Evolutionary conservation across 495 filamentous ascomycete genomes (phyloP), one percentile per base, ranked within the genome.

Genomic region (Corynascus novoguineensis): DNA sequence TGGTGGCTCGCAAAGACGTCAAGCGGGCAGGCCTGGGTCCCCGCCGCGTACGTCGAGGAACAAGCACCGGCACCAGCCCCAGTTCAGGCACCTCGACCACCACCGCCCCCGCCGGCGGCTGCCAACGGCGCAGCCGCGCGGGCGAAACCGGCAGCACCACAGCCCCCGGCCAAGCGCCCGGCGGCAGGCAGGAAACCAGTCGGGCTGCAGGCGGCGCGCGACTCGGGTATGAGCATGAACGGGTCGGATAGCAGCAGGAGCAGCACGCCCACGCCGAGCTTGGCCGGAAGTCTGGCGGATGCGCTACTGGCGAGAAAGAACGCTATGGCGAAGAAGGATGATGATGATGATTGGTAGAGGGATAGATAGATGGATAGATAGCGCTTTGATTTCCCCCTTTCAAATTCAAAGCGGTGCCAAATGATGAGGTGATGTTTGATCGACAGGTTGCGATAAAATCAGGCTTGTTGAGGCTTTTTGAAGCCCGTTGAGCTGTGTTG

Each of bases 1-100:
- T 97, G 95, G 95, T 97, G 92, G 91, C 78, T 96, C 37, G 92
- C 85, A 51, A 91, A 89, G 72, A 85, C 83, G 57, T 71, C 76
- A 3, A 75, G 73, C 7, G 80, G 80, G 19, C 86, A 95, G 73
- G 95, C 90, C 38, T 98, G 93, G 93, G 84, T 91, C 0, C 93
- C 93, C 0, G 88, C 92, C 22, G 87, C 92, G 31, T 98, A 97
- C 64, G 84, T 98, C 7, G 85, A 96, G 68, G 90, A 96, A 73
- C 82, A 87, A 61, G 68, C 80, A 32, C 69, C 79, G 0, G 76
- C 84, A 31, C 79, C 85, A 2, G 82, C 82, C 1, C 67, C 72
- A n/a, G n/a, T n/a, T n/a, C n/a, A n/a, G 2, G 57, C 61, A 1
- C 65, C 65, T 2, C 47, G 59, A 5, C 70, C 76, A 10, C 84